Evolutionary conservation across 106 monocot species (phyloP).

Genomic region (Apostasia ramifera): DNA sequence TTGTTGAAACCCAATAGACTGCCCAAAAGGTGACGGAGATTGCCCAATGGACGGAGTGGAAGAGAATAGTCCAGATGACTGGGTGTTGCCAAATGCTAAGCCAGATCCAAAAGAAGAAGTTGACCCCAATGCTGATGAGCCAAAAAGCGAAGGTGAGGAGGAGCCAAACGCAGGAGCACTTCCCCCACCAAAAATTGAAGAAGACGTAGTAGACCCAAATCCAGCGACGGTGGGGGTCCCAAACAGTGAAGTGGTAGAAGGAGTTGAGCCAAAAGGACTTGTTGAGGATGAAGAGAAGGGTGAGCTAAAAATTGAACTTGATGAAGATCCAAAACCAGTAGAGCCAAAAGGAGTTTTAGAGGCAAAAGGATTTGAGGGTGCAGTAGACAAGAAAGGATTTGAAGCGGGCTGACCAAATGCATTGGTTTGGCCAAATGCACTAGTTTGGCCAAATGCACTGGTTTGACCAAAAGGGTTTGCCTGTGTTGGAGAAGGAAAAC

Average conservation of each 20-base stretch:
- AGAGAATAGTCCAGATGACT: slow-evolving; percentile 80
- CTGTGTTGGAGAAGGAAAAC: slow-evolving; percentile 39
- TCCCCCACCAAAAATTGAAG: slow-evolving; percentile 50
- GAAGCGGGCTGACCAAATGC: slow-evolving; percentile 68
- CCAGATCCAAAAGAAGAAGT: slow-evolving; percentile 63
- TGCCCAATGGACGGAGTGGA: slow-evolving; percentile 54
- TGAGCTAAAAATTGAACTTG: slow-evolving; percentile 46
- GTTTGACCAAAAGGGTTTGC: slow-evolving; percentile 67
- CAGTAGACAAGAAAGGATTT: slow-evolving; percentile 46
- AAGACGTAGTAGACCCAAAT: slow-evolving; percentile 45
- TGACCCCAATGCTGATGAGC: slow-evolving; percentile 38
- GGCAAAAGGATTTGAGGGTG: slow-evolving; percentile 57
- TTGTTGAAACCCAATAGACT: slow-evolving; percentile 59
- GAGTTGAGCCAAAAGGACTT: slow-evolving; percentile 60
- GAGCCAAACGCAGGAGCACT: slow-evolving; percentile 50
- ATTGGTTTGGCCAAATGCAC: slow-evolving; percentile 64
- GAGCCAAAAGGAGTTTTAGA: slow-evolving; percentile 63
- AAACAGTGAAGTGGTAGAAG: slow-evolving; percentile 57
- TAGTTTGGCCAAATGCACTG: slow-evolving; percentile 56
- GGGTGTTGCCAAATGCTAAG: slow-evolving; percentile 61
- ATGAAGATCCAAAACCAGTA: slow-evolving; percentile 60
- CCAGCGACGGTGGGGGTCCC: slow-evolving; percentile 25
- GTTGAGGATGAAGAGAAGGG: slow-evolving; percentile 56
- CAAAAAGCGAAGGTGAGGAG: slow-evolving; percentile 48
- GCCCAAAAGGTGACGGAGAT: slow-evolving; percentile 67